A percentile compares a stretch with the other conserved stretches of the same genome.
These are phyloP conservation scores for Rhizodiscina lignyota DNA, from an alignment of 495 filamentous ascomycete species.

Conservation along the genomic window DNA sequence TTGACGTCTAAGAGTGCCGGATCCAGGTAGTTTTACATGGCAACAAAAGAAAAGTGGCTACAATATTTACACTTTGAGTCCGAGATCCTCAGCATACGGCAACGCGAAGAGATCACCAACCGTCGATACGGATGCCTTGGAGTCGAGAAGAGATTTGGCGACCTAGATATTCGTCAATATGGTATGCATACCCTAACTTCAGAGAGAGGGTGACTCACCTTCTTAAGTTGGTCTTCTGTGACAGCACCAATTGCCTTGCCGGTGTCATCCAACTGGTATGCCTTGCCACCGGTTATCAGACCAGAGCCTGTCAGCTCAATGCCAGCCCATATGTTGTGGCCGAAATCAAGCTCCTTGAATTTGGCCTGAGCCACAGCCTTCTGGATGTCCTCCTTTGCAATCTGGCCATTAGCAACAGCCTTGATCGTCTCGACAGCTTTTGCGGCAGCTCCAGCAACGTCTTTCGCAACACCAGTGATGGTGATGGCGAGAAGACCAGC, in stretches of 20 bases:
- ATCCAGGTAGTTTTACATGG: too few relatives aligned
- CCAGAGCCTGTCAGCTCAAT: constrained; percentile 59
- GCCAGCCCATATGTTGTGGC: constrained; percentile 51
- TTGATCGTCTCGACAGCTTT: constrained; percentile 63
- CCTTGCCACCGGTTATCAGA: constrained; percentile 61
- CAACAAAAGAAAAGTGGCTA: too few relatives aligned
- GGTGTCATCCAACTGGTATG: constrained; percentile 72
- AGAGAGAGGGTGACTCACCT: constrained; percentile 43
- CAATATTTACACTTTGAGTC: constrained; percentile 70
- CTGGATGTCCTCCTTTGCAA: constrained; percentile 68
- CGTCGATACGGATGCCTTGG: constrained; percentile 72
- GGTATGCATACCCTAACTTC: constrained; percentile 4
- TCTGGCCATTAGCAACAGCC: constrained; percentile 53
- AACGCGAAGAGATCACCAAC: constrained; percentile 81
- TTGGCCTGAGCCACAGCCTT: constrained; percentile 89
- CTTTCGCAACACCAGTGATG: constrained; percentile 52
- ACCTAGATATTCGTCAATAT: constrained; percentile 34
- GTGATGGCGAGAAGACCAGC: constrained; percentile 76
- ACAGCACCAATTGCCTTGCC: constrained; percentile 67
- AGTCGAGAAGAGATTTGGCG: constrained; percentile 67
- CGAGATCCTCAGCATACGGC: constrained; percentile 86
- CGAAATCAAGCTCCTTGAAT: constrained; percentile 76
- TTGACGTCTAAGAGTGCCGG: too few relatives aligned
- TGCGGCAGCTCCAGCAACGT: constrained; percentile 45
- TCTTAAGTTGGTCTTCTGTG: constrained; percentile 67